Percentiles rank a stretch among this genome's conserved stretches.
phyloP scores from a whole-genome alignment of 441 rosid species.

The Euphorbia schlechtendalii region DNA sequence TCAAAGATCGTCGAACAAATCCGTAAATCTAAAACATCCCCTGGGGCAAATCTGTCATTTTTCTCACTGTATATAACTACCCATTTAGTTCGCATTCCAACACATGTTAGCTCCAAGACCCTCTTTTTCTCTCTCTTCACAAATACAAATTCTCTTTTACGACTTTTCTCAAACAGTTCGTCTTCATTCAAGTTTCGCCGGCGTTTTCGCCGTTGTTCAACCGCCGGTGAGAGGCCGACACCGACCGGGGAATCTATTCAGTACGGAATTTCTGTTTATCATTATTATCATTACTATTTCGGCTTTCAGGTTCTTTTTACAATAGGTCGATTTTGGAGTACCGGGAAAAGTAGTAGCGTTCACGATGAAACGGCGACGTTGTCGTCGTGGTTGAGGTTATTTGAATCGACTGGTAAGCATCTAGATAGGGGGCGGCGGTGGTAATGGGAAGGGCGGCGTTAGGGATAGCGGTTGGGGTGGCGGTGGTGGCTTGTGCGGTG shows the following conservation, averaged over 20 bases:
- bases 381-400: too few species aligned
- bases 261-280: neutral
- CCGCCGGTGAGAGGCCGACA: neutral
- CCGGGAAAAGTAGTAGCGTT: neutral
- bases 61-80: conserved; percentile 16
- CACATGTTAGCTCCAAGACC: neutral
- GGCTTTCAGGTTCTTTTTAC: too few species aligned
- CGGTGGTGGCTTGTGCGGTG: conserved; percentile 66
- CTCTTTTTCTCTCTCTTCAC: conserved; percentile 13
- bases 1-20: conserved; percentile 24
- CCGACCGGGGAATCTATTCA: neutral
- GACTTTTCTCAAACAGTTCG: conserved; percentile 29
- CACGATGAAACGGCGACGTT: conserved; percentile 26
- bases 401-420: neutral
- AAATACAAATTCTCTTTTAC: conserved; percentile 8
- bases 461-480: too few species aligned
- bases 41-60: conserved; percentile 35
- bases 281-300: neutral
- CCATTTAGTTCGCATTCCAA: conserved; percentile 13
- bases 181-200: conserved; percentile 16
- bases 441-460: conserved; percentile 57
- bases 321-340: neutral
- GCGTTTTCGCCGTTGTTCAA: conserved; percentile 11
- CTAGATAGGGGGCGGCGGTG: conserved; percentile 6
- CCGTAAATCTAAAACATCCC: conserved; percentile 8